Conservation (phyloP, 106 monocot species). For the Dioscorea zingiberensis region DNA sequence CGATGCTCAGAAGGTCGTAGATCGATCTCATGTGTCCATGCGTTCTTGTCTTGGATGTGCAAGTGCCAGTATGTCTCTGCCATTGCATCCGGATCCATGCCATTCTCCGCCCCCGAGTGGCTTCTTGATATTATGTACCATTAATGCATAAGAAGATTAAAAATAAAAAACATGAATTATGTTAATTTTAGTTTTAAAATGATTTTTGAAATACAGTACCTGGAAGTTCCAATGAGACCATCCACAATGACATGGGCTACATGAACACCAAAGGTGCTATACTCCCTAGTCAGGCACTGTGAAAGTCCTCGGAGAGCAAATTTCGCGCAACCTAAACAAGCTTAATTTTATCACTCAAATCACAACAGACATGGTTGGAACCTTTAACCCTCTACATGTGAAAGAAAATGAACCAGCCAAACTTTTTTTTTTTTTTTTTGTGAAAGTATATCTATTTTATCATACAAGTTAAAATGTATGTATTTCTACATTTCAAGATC, state of each 20-base stretch:
- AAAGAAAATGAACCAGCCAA: too few species aligned
- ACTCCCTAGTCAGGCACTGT: conserved; percentile 50
- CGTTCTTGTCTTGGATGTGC: conserved; percentile 48
- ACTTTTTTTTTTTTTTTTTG: too few species aligned
- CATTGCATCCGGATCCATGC: conserved; percentile 46
- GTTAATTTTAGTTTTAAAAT: too few species aligned
- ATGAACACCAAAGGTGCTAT: conserved; percentile 37
- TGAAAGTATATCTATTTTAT: too few species aligned
- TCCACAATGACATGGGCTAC: conserved; percentile 52
- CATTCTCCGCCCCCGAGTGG: not conserved
- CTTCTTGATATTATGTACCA: not conserved
- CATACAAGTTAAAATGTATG: too few species aligned
- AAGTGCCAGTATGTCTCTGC: conserved; percentile 66
- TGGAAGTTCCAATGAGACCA: conserved; percentile 27
- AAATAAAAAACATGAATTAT: too few species aligned
- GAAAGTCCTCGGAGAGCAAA: conserved; percentile 63
- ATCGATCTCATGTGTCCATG: conserved; percentile 67
- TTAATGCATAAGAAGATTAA: not conserved
- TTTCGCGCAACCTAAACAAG: conserved; percentile 51
- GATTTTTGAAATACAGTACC: conserved; percentile 15
- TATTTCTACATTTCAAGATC: too few species aligned
- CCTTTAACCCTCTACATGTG: too few species aligned
- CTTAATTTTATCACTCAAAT: not conserved
- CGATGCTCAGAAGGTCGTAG: conserved; percentile 17
- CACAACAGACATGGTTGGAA: too few species aligned